Percentiles rank a stretch among this genome's conserved stretches.
Conservation (phyloP, 257 asterid species). For the Osmanthus fragrans region DNA sequence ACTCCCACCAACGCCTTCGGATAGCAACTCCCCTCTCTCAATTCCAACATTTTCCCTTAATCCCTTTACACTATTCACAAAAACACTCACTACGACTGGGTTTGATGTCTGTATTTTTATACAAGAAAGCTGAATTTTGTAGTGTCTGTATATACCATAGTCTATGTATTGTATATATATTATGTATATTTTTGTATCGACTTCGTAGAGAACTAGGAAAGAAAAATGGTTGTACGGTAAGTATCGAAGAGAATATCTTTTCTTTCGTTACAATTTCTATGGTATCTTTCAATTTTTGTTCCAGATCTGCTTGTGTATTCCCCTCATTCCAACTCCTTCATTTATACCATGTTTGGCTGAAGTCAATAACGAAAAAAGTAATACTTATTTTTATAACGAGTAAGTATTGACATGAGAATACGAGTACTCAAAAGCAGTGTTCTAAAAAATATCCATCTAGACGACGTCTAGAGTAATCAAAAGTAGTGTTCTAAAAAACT, state of each 20-base stretch:
- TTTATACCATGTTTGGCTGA: neutral
- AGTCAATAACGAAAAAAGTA: neutral
- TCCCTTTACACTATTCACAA: neutral
- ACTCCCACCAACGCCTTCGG: constrained; percentile 37
- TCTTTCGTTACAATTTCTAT: constrained; percentile 3
- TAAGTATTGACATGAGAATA: too few relatives aligned
- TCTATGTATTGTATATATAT: neutral
- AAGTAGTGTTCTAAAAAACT: too few relatives aligned
- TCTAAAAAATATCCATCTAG: too few relatives aligned
- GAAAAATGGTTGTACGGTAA: constrained; percentile 15
- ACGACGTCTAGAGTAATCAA: too few relatives aligned
- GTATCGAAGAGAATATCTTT: constrained; percentile 30
- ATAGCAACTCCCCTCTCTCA: constrained; percentile 32
- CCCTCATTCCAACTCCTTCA: constrained; percentile 12
- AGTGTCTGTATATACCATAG: neutral
- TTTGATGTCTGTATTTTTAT: neutral
- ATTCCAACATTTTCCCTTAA: constrained; percentile 33
- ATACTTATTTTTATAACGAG: too few relatives aligned
- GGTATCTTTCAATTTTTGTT: constrained; percentile 27
- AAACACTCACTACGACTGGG: neutral
- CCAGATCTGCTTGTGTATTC: constrained; percentile 37
- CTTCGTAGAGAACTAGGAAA: constrained; percentile 21
- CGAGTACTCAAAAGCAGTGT: too few relatives aligned
- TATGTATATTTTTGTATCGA: neutral
- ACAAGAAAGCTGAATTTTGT: neutral